Conservation (phyloP, 2,329 filamentous ascomycete species). For the Aspergillus brasiliensis region DNA sequence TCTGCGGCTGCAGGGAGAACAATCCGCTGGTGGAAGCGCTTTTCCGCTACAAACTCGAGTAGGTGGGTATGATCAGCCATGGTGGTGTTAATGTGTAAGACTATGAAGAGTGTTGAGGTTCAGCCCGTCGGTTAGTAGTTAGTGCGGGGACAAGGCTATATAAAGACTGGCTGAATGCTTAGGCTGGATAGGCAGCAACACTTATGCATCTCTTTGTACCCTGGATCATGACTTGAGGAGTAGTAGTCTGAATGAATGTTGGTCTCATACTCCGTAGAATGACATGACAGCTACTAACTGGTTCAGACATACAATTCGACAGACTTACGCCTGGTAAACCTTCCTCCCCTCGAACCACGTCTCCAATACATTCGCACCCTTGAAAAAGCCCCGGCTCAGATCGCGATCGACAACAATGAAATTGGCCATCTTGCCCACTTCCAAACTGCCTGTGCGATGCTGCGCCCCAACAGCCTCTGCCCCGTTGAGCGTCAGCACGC, state of each 20-base stretch:
- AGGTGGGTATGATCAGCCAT: background rate
- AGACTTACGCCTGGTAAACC: conserved; percentile 12
- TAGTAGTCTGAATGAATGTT: no score
- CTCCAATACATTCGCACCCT: conserved; percentile 28
- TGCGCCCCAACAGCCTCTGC: conserved; percentile 32
- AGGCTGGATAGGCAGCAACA: no score
- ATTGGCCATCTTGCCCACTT: conserved; percentile 36
- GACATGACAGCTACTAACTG: no score
- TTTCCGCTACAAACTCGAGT: background rate
- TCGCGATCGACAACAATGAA: conserved; percentile 34
- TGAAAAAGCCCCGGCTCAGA: conserved; percentile 32
- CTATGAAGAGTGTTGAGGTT: background rate
- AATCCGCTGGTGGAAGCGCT: conserved; percentile 1
- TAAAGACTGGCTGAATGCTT: background rate
- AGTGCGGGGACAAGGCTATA: background rate
- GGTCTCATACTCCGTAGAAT: no score
- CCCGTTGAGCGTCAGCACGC: conserved; percentile 32
- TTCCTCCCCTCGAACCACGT: conserved; percentile 32
- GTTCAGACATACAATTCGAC: no score
- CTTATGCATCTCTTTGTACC: no score
- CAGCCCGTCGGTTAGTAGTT: background rate
- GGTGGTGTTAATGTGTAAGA: background rate
- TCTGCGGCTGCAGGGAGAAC: background rate
- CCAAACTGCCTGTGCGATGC: conserved; percentile 31
- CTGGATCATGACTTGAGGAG: no score